Evolutionary conservation across 2,329 filamentous ascomycete species (phyloP).

Genomic region (Stagonosporopsis cucurbitacearum): DNA sequence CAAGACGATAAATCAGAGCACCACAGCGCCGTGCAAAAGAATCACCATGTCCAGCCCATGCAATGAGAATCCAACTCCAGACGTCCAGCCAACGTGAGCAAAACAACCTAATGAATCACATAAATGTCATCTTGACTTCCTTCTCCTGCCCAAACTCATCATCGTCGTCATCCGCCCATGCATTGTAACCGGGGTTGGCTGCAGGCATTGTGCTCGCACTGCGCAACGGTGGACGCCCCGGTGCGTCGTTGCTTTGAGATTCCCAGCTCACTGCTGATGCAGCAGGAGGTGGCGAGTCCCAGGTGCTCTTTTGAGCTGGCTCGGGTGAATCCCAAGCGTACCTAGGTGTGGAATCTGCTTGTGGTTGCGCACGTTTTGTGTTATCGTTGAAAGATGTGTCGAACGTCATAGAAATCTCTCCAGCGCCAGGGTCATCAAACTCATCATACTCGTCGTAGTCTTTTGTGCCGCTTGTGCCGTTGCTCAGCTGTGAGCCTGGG

Average conservation of each 20-base stretch:
- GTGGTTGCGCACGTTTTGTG: constrained; percentile 9
- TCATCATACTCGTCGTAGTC: constrained; percentile 48
- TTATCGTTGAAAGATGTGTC: constrained; percentile 47
- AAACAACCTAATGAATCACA: constrained; percentile 17
- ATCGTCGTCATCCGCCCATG: constrained; percentile 57
- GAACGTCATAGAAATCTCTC: constrained; percentile 53
- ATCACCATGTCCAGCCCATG: not conserved
- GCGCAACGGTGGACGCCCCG: constrained; percentile 39
- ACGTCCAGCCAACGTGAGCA: not conserved
- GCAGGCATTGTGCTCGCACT: constrained; percentile 38
- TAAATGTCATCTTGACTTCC: constrained; percentile 58
- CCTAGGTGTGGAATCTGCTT: constrained; percentile 2
- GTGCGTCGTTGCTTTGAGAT: constrained; percentile 19
- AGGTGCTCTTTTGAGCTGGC: not conserved
- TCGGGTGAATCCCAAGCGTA: not conserved
- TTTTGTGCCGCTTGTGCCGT: constrained; percentile 22
- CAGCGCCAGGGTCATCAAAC: constrained; percentile 35
- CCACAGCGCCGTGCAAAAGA: not conserved
- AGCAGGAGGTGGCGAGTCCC: not conserved
- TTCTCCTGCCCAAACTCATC: constrained; percentile 55
- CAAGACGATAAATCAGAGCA: not conserved
- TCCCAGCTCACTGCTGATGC: constrained; percentile 3
- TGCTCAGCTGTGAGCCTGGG: constrained; percentile 22
- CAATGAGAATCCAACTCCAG: not conserved
- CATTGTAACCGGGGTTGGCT: constrained; percentile 49